These are phyloP conservation scores for Cercospora sojina DNA, from an alignment of 2,329 filamentous ascomycete genomes.

Conservation along the genomic window DNA sequence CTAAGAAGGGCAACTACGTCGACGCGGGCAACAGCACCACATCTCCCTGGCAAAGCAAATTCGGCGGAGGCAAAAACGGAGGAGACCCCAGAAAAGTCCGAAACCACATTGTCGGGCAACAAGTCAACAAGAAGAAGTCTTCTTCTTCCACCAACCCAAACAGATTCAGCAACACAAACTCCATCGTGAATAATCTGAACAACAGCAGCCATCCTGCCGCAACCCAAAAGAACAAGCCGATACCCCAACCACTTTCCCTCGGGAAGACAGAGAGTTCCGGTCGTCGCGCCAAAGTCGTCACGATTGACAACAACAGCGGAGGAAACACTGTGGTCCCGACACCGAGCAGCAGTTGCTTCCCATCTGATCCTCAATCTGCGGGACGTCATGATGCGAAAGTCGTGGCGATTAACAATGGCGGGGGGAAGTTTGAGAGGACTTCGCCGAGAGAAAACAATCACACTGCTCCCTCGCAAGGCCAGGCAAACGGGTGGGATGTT, in stretches of 20 bases:
- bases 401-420: not conserved
- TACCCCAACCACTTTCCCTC: not conserved
- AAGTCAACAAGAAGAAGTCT: not conserved
- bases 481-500: not conserved
- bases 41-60: not conserved
- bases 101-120: not conserved
- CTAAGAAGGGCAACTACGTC: constrained; percentile 1
- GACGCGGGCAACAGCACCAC: constrained; percentile 7
- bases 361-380: not conserved
- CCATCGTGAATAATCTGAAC: not conserved
- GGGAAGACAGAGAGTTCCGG: not conserved
- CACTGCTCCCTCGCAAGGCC: not conserved
- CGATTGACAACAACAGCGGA: not conserved
- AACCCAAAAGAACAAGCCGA: not conserved
- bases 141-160: not conserved
- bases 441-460: not conserved
- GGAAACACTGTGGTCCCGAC: not conserved
- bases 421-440: not conserved
- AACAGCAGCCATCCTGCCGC: not conserved
- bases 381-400: not conserved
- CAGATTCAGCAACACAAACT: not conserved
- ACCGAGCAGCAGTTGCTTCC: not conserved
- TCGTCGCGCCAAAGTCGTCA: constrained; percentile 4
- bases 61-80: not conserved
- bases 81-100: not conserved